These are phyloP conservation scores for Colletotrichum agaves DNA, from an alignment of 2,329 filamentous ascomycete species.

Conservation along the genomic window DNA sequence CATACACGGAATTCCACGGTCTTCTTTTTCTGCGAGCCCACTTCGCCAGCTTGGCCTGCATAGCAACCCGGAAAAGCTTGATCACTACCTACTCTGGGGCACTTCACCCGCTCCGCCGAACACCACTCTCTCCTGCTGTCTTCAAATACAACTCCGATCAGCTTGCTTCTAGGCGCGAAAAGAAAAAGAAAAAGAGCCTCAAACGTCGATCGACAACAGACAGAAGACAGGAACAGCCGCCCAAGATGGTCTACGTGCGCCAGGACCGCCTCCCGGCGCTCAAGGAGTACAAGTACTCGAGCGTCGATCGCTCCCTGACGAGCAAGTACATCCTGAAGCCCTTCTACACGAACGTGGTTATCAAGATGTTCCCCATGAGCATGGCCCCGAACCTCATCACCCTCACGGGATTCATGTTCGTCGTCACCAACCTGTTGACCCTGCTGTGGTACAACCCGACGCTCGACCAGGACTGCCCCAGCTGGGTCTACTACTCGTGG, in stretches of 20 bases:
- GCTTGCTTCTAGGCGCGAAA: too few relatives aligned
- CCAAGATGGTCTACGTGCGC: slow-evolving; percentile 91
- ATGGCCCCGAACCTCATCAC: slow-evolving; percentile 95
- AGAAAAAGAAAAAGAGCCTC: too few relatives aligned
- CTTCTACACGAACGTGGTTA: slow-evolving; percentile 95
- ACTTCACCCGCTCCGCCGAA: too few relatives aligned
- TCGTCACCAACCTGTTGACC: slow-evolving; percentile 89
- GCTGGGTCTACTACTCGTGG: slow-evolving; percentile 96
- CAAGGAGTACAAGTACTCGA: slow-evolving; percentile 94
- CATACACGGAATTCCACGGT: slow-evolving; percentile 25
- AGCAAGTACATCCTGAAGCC: slow-evolving; percentile 97
- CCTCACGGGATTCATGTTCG: slow-evolving; percentile 88
- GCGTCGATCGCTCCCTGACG: slow-evolving; percentile 87
- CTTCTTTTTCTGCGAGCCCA: slow-evolving; percentile 24
- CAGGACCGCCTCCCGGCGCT: slow-evolving; percentile 89
- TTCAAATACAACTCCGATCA: neutral
- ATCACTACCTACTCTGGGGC: neutral
- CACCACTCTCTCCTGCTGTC: too few relatives aligned
- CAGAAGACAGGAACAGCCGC: slow-evolving; percentile 6
- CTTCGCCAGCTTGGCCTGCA: slow-evolving; percentile 22
- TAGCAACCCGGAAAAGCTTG: slow-evolving; percentile 20
- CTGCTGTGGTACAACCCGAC: slow-evolving; percentile 96
- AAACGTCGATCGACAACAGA: too few relatives aligned
- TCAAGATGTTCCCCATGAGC: slow-evolving; percentile 92
- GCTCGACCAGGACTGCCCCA: slow-evolving; percentile 90